Percentiles rank a stretch among this genome's conserved stretches.
Conservation (phyloP, 2,329 filamentous ascomycete genomes). For the Claviceps paspali region DNA sequence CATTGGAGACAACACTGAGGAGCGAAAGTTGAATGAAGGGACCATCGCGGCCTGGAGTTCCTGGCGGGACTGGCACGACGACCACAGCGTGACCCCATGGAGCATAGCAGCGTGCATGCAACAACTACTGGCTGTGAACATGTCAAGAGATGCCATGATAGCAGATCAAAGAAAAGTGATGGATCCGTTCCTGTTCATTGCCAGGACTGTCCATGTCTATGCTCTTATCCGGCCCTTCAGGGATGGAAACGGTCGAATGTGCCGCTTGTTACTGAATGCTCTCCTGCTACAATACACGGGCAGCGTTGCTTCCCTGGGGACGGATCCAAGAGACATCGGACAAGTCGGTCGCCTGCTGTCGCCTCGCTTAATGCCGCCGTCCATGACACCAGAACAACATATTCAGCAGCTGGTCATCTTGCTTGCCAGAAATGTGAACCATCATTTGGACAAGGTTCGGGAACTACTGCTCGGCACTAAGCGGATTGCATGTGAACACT, state of each 20-base stretch:
- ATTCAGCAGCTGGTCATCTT: not conserved
- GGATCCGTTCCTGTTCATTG: not conserved
- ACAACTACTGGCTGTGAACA: not conserved
- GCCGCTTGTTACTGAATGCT: not conserved
- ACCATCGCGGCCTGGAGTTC: not conserved
- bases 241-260: not conserved
- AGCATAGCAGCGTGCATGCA: not conserved
- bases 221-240: not conserved
- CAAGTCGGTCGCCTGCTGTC: not conserved
- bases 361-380: not conserved
- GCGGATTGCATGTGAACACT: not conserved
- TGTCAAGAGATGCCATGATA: not conserved
- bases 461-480: not conserved
- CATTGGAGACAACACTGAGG: not conserved
- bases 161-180: not conserved
- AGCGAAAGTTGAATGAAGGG: not conserved
- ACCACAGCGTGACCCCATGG: not conserved
- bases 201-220: not conserved
- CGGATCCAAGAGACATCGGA: not conserved
- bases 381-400: not conserved
- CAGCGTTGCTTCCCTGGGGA: not conserved
- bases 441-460: not conserved
- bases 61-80: not conserved
- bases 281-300: not conserved
- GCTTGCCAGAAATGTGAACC: not conserved